These are phyloP conservation scores for Phanerochaete sordida DNA, from an alignment of 768 basidiomycete genomes.

Conservation along the genomic window DNA sequence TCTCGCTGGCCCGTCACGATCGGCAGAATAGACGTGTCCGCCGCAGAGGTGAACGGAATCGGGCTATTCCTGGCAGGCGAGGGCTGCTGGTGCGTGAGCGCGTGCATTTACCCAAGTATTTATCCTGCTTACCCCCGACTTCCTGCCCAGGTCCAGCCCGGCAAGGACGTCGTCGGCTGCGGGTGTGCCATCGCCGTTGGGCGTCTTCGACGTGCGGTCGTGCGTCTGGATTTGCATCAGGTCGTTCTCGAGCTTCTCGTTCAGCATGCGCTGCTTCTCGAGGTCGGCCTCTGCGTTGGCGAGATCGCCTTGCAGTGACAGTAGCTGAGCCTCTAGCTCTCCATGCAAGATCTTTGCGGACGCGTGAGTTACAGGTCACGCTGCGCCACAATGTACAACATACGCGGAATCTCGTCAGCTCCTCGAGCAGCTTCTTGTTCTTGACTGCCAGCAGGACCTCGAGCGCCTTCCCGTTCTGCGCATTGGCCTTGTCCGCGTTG, in stretches of 20 bases:
- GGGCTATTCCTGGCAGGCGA: constrained; percentile 49
- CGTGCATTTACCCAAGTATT: neutral
- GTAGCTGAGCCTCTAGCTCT: constrained; percentile 73
- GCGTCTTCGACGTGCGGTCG: constrained; percentile 29
- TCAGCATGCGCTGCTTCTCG: constrained; percentile 73
- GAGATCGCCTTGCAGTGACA: constrained; percentile 54
- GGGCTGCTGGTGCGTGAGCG: constrained; percentile 13
- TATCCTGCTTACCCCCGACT: constrained; percentile 34
- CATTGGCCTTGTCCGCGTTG: constrained; percentile 80
- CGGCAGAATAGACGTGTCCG: constrained; percentile 94
- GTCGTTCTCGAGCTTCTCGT: constrained; percentile 91
- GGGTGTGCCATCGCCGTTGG: constrained; percentile 21
- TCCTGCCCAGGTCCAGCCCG: constrained; percentile 68
- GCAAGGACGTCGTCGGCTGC: constrained; percentile 56
- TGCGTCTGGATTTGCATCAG: constrained; percentile 76
- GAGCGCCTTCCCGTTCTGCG: constrained; percentile 73
- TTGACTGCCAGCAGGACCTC: constrained; percentile 90
- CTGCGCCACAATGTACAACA: constrained; percentile 14
- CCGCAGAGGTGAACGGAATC: constrained; percentile 67
- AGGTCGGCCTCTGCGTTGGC: constrained; percentile 60
- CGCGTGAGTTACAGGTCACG: neutral
- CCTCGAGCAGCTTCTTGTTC: constrained; percentile 90
- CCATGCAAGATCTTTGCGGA: constrained; percentile 66
- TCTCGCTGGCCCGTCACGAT: constrained; percentile 98
- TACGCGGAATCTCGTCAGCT: constrained; percentile 88